phyloP scores from a whole-genome alignment of 139 green algal genomes.

The Pseudopediastrum boryanum region DNA sequence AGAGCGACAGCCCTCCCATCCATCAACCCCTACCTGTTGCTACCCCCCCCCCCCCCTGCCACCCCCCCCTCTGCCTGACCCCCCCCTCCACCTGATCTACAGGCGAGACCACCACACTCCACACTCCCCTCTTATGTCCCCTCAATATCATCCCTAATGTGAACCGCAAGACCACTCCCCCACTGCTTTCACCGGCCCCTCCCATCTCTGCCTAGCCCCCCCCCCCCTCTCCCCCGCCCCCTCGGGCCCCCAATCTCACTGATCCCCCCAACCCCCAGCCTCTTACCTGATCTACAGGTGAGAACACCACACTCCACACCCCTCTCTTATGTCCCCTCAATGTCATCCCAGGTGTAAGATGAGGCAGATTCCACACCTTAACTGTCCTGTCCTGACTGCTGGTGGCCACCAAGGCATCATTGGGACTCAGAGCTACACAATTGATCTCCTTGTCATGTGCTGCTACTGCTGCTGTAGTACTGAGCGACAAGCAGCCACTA shows the following conservation, averaged over 20 bases:
- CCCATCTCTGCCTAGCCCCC: no score
- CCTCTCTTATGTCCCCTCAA: conserved; percentile 90
- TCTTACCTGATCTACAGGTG: conserved; percentile 79
- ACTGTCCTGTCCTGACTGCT: conserved; percentile 86
- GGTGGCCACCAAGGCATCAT: conserved; percentile 74
- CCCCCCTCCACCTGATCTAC: conserved; percentile 82
- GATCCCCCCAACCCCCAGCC: no score
- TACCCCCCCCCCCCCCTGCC: no score
- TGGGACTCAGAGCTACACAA: conserved; percentile 84
- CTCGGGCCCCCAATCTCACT: no score
- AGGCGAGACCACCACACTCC: conserved; percentile 89
- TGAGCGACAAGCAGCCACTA: no score
- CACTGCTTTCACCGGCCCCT: no score
- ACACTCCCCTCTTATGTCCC: conserved; percentile 95
- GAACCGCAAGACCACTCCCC: no score
- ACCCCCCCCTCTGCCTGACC: no score
- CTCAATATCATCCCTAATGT: no score
- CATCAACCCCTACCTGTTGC: no score
- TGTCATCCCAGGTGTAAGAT: conserved; percentile 62
- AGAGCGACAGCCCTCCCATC: no score
- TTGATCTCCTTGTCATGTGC: conserved; percentile 99
- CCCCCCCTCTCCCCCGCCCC: no score
- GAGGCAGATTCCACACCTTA: conserved; percentile 88
- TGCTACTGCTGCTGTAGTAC: conserved; percentile 72
- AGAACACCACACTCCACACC: conserved; percentile 94